Conservation (phyloP, 257 asterid species). For the Prunella vulgaris region DNA sequence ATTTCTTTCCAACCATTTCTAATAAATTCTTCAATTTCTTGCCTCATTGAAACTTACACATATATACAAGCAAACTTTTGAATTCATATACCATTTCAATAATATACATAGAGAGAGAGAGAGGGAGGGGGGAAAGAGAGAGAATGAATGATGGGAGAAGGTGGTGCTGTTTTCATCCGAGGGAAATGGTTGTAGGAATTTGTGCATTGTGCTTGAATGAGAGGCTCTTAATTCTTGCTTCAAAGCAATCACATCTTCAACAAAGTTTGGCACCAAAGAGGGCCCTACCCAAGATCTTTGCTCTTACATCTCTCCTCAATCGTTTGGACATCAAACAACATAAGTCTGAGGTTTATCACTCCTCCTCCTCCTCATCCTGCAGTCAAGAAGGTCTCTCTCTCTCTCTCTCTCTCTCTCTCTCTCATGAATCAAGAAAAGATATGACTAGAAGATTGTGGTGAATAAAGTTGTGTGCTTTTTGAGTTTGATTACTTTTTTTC, state of each 20-base stretch:
- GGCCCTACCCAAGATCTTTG: constrained; percentile 54
- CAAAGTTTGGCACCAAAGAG: constrained; percentile 12
- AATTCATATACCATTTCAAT: neutral
- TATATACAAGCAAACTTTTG: constrained; percentile 1
- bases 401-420: neutral
- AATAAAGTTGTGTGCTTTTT: constrained; percentile 4
- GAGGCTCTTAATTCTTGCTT: constrained; percentile 63
- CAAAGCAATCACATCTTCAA: constrained; percentile 30
- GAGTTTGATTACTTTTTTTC: neutral
- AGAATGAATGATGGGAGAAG: constrained; percentile 25
- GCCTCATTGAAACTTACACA: constrained; percentile 3
- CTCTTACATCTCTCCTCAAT: constrained; percentile 49
- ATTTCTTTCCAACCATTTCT: neutral
- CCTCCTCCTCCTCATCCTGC: constrained; percentile 32
- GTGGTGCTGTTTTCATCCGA: constrained; percentile 64
- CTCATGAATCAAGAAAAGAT: too few species aligned
- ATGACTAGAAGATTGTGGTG: neutral
- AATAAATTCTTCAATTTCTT: constrained; percentile 17
- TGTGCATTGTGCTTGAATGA: constrained; percentile 78
- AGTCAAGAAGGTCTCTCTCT: constrained; percentile 57
- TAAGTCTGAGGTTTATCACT: constrained; percentile 28
- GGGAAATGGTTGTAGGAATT: constrained; percentile 53
- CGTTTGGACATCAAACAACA: constrained; percentile 45
- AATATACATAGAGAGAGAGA: neutral
- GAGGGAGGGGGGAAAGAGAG: too few species aligned